Base-by-base conservation (phyloP, 371 early-diverging fungal genomes). In the Actinomortierella ambigua region DNA sequence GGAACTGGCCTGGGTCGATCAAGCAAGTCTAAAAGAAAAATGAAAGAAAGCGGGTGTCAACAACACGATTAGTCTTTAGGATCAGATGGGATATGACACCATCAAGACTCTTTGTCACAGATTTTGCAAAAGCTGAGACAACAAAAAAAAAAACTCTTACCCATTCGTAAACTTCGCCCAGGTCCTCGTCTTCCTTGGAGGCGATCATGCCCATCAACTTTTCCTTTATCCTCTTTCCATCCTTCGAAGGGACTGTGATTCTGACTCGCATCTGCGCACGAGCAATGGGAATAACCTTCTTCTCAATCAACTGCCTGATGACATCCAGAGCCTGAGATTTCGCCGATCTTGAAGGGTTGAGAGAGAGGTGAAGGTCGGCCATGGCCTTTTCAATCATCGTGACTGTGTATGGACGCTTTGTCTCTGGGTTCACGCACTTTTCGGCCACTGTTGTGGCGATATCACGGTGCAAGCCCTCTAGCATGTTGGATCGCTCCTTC, bases 361-460 rank as follows among this genome's bases (percentile, higher is more conserved):
- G 88, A 50, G 91, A 91, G 63, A 91, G 87, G 69, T 98, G 98
- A 17, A 98, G 77, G 58, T 97, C 96, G 3, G 84, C 83, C 91
- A 99, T 93, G 15, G 95, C 93, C 79, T 97, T 96, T 75, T 99
- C 98, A 58, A 99, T 96, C 91, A 98, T 95, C 15, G 95, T 91
- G 39, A 94, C 92, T 0, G 99, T 91, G 61, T 99, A 97, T 1
- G 98, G 96, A 50, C 95, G 85, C 71, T 95, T 94, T 6, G 97
- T 97, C 48, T 88, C 87, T 18, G 98, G 98, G 68, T 99, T 96
- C 63, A 99, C 88, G 65, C 95, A 95, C 64, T 92, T 95, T 42
- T 95, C 95, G 2, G 96, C 90, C 1, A 98, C 93, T 28, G 90
- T 94, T 1, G 91, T 93, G 15, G 95, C 97, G 68, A 99, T 96